Base-by-base conservation (phyloP, 1,284 basidiomycete species). In the Tremellales sp. region DNA sequence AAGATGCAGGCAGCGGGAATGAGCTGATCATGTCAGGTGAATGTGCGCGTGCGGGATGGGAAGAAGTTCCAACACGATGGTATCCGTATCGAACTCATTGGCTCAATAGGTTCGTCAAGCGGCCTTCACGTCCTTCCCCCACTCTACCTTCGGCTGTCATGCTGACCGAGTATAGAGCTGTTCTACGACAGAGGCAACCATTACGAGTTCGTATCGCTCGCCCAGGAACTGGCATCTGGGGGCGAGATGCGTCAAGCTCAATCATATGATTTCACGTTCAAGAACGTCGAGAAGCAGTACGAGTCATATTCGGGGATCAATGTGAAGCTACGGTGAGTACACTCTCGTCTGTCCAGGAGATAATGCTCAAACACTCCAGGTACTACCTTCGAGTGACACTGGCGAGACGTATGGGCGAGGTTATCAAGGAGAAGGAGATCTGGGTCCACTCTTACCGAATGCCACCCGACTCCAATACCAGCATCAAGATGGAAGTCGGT, bases 401-500 rank as follows among this genome's bases (percentile, higher is more conserved):
- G 56, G 87, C 89, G 15, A 80, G 93, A 46, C 78, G 94, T 57
- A 86, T 97, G 79, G 91, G 91, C 23, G 93, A 97, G 64, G 88
- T 94, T 6, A 77, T 81, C 46, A 93, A 96, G 73, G 94, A 98
- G 74, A 84, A 81, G 65, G 94, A 97, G 58, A 72, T 97, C 26
- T 98, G 93, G 93, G 96, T 98, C 2, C 94, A 98, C 72, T 94
- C 89, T 10, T 98, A 89, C 78, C 86, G 93, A 35, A 96, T 97
- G 89, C 94, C 94, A 2, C 92, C 94, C 49, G 96, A 98, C 70
- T 87, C 83, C 61, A 97, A 96, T 75, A 94, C 93, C 69, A 87
- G 89, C 27, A 97, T 97, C 77, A 97, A 96, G 80, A 98, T 98
- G 96, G 94, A 98, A 74, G 96, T 98, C 31, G 94, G 94, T 15